Percentiles rank a stretch among this genome's conserved stretches.
phyloP scores from a whole-genome alignment of 495 filamentous ascomycete species.

The Lophium mytilinum region DNA sequence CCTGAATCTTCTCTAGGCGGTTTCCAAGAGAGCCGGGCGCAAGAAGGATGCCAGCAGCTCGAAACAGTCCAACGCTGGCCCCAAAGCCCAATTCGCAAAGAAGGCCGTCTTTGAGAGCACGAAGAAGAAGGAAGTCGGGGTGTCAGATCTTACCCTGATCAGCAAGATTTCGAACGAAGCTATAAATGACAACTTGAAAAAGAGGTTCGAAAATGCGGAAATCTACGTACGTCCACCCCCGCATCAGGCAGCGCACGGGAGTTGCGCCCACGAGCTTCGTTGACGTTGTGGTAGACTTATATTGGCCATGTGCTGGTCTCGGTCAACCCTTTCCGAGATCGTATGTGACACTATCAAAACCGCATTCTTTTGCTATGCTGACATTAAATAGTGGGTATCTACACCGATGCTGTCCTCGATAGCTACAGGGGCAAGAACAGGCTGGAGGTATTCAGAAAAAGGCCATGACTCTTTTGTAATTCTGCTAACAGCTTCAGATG shows the following conservation, averaged over 20 bases:
- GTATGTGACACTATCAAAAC: conserved; percentile 31
- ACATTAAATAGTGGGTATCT: conserved; percentile 70
- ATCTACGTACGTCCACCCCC: conserved; percentile 68
- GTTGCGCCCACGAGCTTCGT: neutral
- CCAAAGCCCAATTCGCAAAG: conserved; percentile 64
- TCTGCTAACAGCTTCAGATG: conserved; percentile 33
- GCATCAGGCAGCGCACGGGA: neutral
- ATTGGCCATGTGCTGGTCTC: conserved; percentile 99
- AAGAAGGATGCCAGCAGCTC: conserved; percentile 55
- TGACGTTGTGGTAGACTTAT: conserved; percentile 64
- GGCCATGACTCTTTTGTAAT: neutral
- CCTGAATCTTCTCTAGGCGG: conserved; percentile 25
- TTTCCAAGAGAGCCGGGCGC: conserved; percentile 48
- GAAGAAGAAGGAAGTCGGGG: conserved; percentile 98
- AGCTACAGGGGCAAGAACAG: conserved; percentile 95
- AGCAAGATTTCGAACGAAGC: conserved; percentile 98
- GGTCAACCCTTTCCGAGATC: conserved; percentile 95
- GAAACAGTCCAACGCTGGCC: conserved; percentile 37
- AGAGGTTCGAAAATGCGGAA: conserved; percentile 89
- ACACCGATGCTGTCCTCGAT: conserved; percentile 84
- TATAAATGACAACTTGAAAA: conserved; percentile 98
- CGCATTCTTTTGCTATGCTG: conserved; percentile 6
- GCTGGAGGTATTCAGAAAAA: conserved; percentile 53
- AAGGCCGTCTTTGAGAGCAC: conserved; percentile 92
- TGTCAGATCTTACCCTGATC: conserved; percentile 93